A percentile compares a stretch with the other conserved stretches of the same genome.
phyloP scores from a whole-genome alignment of 2,329 filamentous ascomycete species.

The Fusarium sp. region DNA sequence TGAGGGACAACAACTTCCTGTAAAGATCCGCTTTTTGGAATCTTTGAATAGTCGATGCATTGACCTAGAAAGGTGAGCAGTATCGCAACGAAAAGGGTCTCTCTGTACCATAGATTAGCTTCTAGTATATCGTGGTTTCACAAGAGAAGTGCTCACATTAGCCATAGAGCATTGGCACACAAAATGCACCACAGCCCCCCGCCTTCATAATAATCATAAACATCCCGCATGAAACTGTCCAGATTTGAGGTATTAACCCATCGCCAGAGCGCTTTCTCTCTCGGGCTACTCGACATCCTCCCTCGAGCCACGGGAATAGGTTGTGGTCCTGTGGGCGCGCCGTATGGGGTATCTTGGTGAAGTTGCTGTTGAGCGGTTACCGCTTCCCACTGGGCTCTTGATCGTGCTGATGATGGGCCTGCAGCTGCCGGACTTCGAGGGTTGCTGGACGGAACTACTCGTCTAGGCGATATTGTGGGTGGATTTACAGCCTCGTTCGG shows the following conservation, averaged over 20 bases:
- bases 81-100: slow-evolving; percentile 83
- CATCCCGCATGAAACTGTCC: slow-evolving; percentile 85
- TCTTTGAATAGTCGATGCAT: slow-evolving; percentile 84
- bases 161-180: slow-evolving; percentile 76
- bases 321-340: slow-evolving; percentile 32
- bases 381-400: slow-evolving; percentile 67
- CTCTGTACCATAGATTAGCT: slow-evolving; percentile 61
- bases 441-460: slow-evolving; percentile 24
- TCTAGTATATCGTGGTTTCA: not conserved
- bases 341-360: slow-evolving; percentile 57
- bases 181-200: slow-evolving; percentile 89
- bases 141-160: slow-evolving; percentile 70
- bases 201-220: slow-evolving; percentile 88
- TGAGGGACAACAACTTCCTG: slow-evolving; percentile 73
- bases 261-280: slow-evolving; percentile 88
- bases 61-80: slow-evolving; percentile 87
- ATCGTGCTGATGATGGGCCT: slow-evolving; percentile 60
- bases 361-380: slow-evolving; percentile 65
- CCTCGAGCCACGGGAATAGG: slow-evolving; percentile 50
- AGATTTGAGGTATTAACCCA: slow-evolving; percentile 94
- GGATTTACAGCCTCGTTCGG: slow-evolving; percentile 53
- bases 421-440: slow-evolving; percentile 42
- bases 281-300: slow-evolving; percentile 53
- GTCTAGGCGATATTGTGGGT: slow-evolving; percentile 36
- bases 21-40: slow-evolving; percentile 73